Percentiles rank a stretch among this genome's conserved stretches.
phyloP scores from a whole-genome alignment of 129 eudicot genomes.

The Centaurea solstitialis region DNA sequence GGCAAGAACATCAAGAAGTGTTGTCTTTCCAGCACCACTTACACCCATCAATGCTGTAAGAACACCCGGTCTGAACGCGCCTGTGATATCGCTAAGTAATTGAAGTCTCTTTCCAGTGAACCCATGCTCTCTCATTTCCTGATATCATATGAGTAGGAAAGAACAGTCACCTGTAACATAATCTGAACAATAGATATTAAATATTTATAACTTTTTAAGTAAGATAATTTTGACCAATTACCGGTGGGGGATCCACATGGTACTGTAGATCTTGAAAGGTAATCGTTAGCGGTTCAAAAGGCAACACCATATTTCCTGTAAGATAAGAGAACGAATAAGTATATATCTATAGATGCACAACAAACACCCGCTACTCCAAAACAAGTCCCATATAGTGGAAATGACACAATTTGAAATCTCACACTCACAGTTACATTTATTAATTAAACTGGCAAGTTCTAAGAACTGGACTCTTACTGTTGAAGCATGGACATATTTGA shows the following conservation, averaged over 20 bases:
- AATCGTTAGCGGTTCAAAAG: slow-evolving; percentile 58
- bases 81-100: slow-evolving; percentile 69
- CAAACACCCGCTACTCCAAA: neutral
- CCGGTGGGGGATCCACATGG: slow-evolving; percentile 57
- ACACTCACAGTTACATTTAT: neutral
- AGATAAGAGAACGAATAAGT: slow-evolving; percentile 9
- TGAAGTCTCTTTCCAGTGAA: slow-evolving; percentile 51
- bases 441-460: neutral
- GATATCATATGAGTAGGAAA: neutral
- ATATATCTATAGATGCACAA: neutral
- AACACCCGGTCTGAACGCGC: slow-evolving; percentile 77
- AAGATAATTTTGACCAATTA: slow-evolving; percentile 21
- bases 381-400: neutral
- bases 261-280: slow-evolving; percentile 57
- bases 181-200: neutral
- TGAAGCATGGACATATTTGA: neutral
- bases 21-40: slow-evolving; percentile 94
- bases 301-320: slow-evolving; percentile 56
- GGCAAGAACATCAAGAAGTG: slow-evolving; percentile 88
- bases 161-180: neutral
- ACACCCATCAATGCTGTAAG: slow-evolving; percentile 92
- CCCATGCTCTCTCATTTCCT: slow-evolving; percentile 69
- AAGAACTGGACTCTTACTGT: neutral
- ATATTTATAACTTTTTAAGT: neutral
- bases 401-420: neutral